These are phyloP conservation scores for Cardamine chenopodiifolia DNA, from an alignment of 345 rosid genomes.

Conservation along the genomic window DNA sequence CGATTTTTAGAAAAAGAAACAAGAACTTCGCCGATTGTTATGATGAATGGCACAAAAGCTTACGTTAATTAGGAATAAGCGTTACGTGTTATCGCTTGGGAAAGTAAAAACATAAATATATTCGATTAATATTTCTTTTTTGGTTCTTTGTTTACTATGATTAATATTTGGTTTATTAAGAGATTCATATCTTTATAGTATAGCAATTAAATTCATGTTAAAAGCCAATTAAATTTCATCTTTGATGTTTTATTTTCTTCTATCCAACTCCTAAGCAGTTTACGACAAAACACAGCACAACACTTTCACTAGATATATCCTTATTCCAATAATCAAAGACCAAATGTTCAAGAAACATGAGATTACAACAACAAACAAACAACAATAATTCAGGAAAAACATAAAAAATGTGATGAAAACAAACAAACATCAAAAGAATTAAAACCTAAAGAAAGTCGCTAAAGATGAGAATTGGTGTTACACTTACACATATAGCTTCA, in stretches of 20 bases:
- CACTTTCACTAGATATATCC: background rate
- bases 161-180: background rate
- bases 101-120: background rate
- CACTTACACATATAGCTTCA: background rate
- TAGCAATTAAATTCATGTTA: background rate
- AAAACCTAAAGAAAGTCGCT: background rate
- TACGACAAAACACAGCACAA: background rate
- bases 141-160: background rate
- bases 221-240: background rate
- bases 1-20: conserved; percentile 21
- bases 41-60: conserved; percentile 34
- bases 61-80: conserved; percentile 12
- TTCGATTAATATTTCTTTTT: background rate
- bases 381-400: background rate
- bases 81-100: conserved; percentile 21
- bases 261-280: background rate
- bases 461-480: background rate
- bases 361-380: conserved; percentile 22
- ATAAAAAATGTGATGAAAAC: background rate
- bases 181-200: background rate
- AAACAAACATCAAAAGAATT: background rate
- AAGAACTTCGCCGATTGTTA: conserved; percentile 38
- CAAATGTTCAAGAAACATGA: background rate
- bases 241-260: background rate
- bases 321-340: conserved; percentile 22